A percentile compares a stretch with the other conserved stretches of the same genome.
phyloP scores from a whole-genome alignment of 306 rosid species.

The Senna siamea region DNA sequence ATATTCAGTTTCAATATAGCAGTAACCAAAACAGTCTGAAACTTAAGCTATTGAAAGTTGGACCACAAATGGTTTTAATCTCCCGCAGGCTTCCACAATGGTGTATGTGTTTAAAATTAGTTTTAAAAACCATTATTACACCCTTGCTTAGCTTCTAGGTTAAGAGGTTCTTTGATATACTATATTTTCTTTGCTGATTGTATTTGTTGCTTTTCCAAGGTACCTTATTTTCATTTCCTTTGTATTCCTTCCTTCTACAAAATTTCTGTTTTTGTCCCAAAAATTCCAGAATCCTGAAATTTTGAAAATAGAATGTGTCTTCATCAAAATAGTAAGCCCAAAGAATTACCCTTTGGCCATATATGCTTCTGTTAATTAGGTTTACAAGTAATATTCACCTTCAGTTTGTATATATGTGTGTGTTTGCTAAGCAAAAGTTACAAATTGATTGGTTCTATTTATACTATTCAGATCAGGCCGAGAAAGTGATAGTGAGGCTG shows the following conservation, averaged over 20 bases:
- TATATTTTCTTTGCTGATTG: too few relatives aligned
- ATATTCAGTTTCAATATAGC: too few relatives aligned
- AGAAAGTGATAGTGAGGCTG: conserved; percentile 98
- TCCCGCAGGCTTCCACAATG: too few relatives aligned
- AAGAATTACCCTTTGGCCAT: conserved; percentile 1
- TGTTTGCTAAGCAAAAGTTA: conserved; percentile 19
- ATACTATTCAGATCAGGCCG: conserved; percentile 74
- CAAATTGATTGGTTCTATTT: conserved; percentile 33
- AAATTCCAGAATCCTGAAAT: background rate
- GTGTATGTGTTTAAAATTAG: too few relatives aligned
- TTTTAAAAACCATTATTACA: too few relatives aligned
- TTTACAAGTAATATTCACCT: conserved; percentile 5
- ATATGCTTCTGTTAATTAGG: conserved; percentile 22
- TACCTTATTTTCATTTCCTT: background rate
- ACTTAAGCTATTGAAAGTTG: too few relatives aligned
- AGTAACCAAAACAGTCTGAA: too few relatives aligned
- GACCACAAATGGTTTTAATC: too few relatives aligned
- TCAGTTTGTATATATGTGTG: conserved; percentile 16
- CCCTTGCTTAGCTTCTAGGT: too few relatives aligned
- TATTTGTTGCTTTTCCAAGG: background rate
- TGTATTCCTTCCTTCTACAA: background rate
- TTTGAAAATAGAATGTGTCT: background rate
- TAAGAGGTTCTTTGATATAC: too few relatives aligned
- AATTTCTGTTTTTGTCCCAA: conserved; percentile 1
- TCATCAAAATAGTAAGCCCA: background rate